phyloP scores from a whole-genome alignment of 129 eudicot species.

The Erigeron canadensis region DNA sequence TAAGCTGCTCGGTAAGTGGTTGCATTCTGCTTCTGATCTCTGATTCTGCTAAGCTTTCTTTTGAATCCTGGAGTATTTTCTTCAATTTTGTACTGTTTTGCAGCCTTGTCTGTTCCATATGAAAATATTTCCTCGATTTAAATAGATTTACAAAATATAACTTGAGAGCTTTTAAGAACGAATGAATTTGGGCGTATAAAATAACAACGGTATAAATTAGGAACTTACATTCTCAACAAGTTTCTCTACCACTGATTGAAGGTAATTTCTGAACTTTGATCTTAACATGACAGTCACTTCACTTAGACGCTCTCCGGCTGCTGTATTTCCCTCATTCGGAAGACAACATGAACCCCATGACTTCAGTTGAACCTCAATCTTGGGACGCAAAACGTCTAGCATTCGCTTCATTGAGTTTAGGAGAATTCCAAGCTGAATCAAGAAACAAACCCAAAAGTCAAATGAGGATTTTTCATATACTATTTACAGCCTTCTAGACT shows the following conservation, averaged over 20 bases:
- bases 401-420: slow-evolving; percentile 83
- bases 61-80: slow-evolving; percentile 79
- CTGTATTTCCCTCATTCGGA: slow-evolving; percentile 61
- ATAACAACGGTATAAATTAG: too few species aligned
- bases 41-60: slow-evolving; percentile 56
- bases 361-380: slow-evolving; percentile 64
- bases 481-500: too few species aligned
- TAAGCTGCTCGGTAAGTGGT: slow-evolving; percentile 61
- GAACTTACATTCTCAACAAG: slow-evolving; percentile 18
- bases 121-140: slow-evolving; percentile 11
- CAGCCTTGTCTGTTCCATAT: slow-evolving; percentile 52
- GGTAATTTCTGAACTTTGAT: slow-evolving; percentile 74
- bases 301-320: slow-evolving; percentile 80
- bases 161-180: not conserved
- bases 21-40: slow-evolving; percentile 73
- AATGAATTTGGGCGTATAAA: not conserved
- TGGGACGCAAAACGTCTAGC: slow-evolving; percentile 74
- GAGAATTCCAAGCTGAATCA: slow-evolving; percentile 70
- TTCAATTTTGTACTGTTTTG: slow-evolving; percentile 65
- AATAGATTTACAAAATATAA: not conserved
- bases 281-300: slow-evolving; percentile 89
- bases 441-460: slow-evolving; percentile 18
- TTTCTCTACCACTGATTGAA: slow-evolving; percentile 76
- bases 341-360: slow-evolving; percentile 87
- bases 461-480: not conserved